Evolutionary conservation across 306 rosid genomes (phyloP).

Genomic region (Pachyrhizus erosus): DNA sequence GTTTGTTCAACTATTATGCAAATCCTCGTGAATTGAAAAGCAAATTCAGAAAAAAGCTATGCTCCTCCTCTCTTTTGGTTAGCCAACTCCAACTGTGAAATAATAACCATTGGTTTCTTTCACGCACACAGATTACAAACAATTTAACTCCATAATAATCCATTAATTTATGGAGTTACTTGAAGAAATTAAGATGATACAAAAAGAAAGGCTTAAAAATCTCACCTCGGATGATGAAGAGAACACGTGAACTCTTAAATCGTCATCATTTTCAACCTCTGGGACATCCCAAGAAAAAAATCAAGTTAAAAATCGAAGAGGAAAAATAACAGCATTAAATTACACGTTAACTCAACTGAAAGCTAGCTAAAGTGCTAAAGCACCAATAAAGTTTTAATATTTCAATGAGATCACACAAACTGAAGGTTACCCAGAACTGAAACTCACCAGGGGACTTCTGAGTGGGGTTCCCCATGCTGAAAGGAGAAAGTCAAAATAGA

Average conservation of each 20-base stretch:
- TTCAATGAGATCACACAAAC: slow-evolving; percentile 5
- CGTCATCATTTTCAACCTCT: slow-evolving; percentile 62
- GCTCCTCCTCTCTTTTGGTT: neutral
- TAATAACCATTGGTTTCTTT: neutral
- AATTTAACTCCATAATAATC: slow-evolving; percentile 4
- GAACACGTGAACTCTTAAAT: slow-evolving; percentile 70
- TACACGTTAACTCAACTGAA: slow-evolving; percentile 8
- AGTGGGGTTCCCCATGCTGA: slow-evolving; percentile 46
- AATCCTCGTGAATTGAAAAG: slow-evolving; percentile 28
- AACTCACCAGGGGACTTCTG: slow-evolving; percentile 34
- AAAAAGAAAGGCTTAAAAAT: slow-evolving; percentile 31
- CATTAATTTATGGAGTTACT: slow-evolving; percentile 1
- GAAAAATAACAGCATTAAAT: slow-evolving; percentile 16
- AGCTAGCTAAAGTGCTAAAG: neutral
- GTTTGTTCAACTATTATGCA: slow-evolving; percentile 8
- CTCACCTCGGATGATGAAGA: slow-evolving; percentile 86
- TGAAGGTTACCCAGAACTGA: slow-evolving; percentile 37
- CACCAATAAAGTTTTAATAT: neutral
- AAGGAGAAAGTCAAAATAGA: neutral
- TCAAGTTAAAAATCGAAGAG: neutral
- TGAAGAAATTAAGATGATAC: slow-evolving; percentile 1
- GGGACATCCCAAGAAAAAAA: slow-evolving; percentile 35
- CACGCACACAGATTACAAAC: neutral
- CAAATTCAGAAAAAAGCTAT: neutral
- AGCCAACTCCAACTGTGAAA: slow-evolving; percentile 2